Conservation (phyloP, 495 filamentous ascomycete species). For the Trichoderma virens region DNA sequence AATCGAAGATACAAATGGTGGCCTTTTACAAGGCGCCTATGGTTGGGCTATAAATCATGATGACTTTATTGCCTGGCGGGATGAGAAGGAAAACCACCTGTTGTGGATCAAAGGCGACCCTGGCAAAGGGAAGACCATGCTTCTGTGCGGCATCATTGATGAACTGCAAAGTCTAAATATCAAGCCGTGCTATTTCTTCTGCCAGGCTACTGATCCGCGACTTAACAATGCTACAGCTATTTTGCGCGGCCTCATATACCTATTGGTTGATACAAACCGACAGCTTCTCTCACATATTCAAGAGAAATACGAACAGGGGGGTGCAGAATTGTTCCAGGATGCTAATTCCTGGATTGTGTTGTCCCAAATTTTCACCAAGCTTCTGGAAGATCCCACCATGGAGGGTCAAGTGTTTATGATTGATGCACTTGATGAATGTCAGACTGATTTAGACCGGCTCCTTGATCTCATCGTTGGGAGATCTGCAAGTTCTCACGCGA, state of each 20-base stretch:
- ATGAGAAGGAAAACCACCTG: slow-evolving; percentile 11
- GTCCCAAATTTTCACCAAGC: slow-evolving; percentile 22
- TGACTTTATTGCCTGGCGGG: slow-evolving; percentile 27
- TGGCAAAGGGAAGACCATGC: slow-evolving; percentile 45
- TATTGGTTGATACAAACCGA: slow-evolving; percentile 26
- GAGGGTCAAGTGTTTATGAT: slow-evolving; percentile 15
- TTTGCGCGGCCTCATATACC: slow-evolving; percentile 34
- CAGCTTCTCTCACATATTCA: slow-evolving; percentile 25
- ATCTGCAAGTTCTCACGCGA: neutral
- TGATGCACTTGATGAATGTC: slow-evolving; percentile 25
- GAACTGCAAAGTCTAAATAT: slow-evolving; percentile 14
- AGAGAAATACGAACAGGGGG: slow-evolving; percentile 21
- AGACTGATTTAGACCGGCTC: neutral
- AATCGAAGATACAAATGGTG: slow-evolving; percentile 34
- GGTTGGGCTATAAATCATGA: slow-evolving; percentile 32
- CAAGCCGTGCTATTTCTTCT: slow-evolving; percentile 38
- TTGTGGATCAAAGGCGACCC: slow-evolving; percentile 33
- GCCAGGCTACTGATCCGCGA: slow-evolving; percentile 26
- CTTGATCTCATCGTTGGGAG: neutral
- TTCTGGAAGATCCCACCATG: slow-evolving; percentile 24
- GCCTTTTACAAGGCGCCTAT: slow-evolving; percentile 33
- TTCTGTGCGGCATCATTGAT: slow-evolving; percentile 33
- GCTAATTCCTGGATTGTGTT: slow-evolving; percentile 24
- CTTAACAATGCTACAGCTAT: slow-evolving; percentile 35
- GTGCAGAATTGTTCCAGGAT: slow-evolving; percentile 25